Evolutionary conservation across 768 basidiomycete genomes (phyloP).

Genomic region (Cubamyces sp.): DNA sequence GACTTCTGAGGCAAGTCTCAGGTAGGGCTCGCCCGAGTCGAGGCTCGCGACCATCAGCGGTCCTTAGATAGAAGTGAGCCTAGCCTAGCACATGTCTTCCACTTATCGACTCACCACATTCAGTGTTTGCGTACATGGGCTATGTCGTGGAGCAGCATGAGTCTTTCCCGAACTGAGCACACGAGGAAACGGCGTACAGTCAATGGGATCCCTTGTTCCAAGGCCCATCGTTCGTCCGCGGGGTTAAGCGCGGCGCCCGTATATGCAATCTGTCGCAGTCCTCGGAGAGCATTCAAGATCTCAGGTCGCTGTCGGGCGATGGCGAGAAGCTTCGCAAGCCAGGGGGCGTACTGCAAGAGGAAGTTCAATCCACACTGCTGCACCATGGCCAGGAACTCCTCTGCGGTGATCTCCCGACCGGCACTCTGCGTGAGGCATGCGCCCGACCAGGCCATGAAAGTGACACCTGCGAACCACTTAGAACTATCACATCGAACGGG

Average conservation of each 20-base stretch:
- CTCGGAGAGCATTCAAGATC: conserved; percentile 22
- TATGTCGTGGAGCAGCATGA: neutral
- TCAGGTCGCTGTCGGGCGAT: conserved; percentile 20
- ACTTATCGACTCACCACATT: conserved; percentile 6
- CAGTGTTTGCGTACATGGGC: conserved; percentile 26
- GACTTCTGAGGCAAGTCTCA: conserved; percentile 14
- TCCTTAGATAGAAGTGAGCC: conserved; percentile 1
- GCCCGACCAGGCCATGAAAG: conserved; percentile 18
- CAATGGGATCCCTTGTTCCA: conserved; percentile 24
- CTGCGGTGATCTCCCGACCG: conserved; percentile 21
- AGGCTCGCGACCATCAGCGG: conserved; percentile 23
- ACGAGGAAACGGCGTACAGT: conserved; percentile 10
- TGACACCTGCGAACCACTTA: conserved; percentile 1
- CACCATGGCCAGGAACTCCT: conserved; percentile 25
- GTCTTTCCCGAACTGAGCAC: too few relatives aligned
- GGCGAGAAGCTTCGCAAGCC: conserved; percentile 25
- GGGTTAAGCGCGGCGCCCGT: conserved; percentile 27
- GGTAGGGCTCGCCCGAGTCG: conserved; percentile 18
- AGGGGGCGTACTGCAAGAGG: conserved; percentile 27
- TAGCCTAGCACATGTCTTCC: too few relatives aligned
- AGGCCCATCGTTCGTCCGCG: conserved; percentile 27
- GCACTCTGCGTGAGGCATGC: conserved; percentile 22
- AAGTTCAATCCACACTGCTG: conserved; percentile 25
- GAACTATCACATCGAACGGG: neutral
- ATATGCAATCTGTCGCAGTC: conserved; percentile 26